Evolutionary conservation across 129 eudicot species (phyloP).

Genomic region (Dittrichia graveolens): DNA sequence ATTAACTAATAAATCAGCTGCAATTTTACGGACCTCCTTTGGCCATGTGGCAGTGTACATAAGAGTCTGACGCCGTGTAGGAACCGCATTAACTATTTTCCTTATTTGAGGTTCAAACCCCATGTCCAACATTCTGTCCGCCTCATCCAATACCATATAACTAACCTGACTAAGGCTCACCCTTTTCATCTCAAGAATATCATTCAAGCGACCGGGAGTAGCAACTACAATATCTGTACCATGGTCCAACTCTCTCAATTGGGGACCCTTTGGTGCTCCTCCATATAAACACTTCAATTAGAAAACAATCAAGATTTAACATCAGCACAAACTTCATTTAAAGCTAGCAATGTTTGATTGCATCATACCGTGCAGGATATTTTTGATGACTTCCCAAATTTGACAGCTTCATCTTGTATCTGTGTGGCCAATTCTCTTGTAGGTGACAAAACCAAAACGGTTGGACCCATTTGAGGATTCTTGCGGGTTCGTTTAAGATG

Average conservation of each 20-base stretch:
- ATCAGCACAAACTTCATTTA: slow-evolving; percentile 2
- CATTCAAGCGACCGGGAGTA: slow-evolving; percentile 98
- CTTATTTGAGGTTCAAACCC: slow-evolving; percentile 98
- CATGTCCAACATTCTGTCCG: slow-evolving; percentile 99
- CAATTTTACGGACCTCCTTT: slow-evolving; percentile 96
- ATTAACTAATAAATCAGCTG: slow-evolving; percentile 75
- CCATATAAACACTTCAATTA: slow-evolving; percentile 85
- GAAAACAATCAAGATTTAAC: not conserved
- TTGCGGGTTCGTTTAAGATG: slow-evolving; percentile 68
- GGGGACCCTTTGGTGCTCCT: slow-evolving; percentile 99
- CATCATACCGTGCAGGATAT: slow-evolving; percentile 81
- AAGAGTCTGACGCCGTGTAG: slow-evolving; percentile 85
- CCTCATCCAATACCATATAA: slow-evolving; percentile 95
- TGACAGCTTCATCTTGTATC: slow-evolving; percentile 92
- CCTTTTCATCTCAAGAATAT: slow-evolving; percentile 85
- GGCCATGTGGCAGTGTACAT: slow-evolving; percentile 99
- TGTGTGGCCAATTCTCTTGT: slow-evolving; percentile 96
- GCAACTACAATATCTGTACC: slow-evolving; percentile 95
- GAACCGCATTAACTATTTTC: slow-evolving; percentile 82
- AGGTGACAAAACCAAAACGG: slow-evolving; percentile 92
- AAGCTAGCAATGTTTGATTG: not conserved
- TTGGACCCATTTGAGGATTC: slow-evolving; percentile 78
- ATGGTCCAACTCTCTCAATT: slow-evolving; percentile 68
- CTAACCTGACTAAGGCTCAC: slow-evolving; percentile 84
- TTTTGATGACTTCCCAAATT: slow-evolving; percentile 75